Evolutionary conservation across 805 yeast species (phyloP).

Genomic region (Allodekkera sacchari): DNA sequence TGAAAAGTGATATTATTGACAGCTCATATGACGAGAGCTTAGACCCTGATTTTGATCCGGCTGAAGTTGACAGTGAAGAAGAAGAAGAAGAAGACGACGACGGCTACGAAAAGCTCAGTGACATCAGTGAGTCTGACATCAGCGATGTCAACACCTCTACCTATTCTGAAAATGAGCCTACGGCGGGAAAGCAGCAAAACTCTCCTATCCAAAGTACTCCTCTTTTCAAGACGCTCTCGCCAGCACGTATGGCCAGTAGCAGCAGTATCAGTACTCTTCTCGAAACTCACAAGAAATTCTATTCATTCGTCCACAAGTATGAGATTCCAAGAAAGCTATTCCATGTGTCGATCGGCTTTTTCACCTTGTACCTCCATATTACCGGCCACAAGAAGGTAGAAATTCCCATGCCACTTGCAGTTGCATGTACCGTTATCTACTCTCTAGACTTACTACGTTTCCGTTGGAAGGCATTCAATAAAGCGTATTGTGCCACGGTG

Average conservation of each 20-base stretch:
- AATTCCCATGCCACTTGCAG: constrained; percentile 51
- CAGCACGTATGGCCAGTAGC: neutral
- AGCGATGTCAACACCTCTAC: too few species aligned
- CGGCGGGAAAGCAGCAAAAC: too few species aligned
- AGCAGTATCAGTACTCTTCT: constrained; percentile 4
- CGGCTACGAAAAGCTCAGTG: neutral
- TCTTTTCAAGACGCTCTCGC: too few species aligned
- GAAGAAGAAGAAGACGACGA: neutral
- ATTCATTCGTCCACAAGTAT: constrained; percentile 41
- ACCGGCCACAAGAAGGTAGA: constrained; percentile 45
- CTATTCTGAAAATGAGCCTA: too few species aligned
- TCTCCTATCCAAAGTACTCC: too few species aligned
- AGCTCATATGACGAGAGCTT: constrained; percentile 19
- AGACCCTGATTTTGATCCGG: constrained; percentile 18
- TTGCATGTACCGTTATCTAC: constrained; percentile 49
- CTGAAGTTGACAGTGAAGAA: constrained; percentile 5
- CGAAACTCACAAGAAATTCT: constrained; percentile 22
- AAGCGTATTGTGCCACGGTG: constrained; percentile 52
- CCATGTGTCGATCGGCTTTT: constrained; percentile 82
- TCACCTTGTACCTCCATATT: constrained; percentile 68
- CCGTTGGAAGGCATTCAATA: constrained; percentile 51
- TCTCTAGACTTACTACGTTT: constrained; percentile 64
- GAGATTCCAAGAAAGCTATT: constrained; percentile 84
- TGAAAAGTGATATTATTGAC: too few species aligned
- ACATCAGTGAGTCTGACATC: too few species aligned